phyloP scores from a whole-genome alignment of 208 protist species.

The Trypanosoma vivax region DNA sequence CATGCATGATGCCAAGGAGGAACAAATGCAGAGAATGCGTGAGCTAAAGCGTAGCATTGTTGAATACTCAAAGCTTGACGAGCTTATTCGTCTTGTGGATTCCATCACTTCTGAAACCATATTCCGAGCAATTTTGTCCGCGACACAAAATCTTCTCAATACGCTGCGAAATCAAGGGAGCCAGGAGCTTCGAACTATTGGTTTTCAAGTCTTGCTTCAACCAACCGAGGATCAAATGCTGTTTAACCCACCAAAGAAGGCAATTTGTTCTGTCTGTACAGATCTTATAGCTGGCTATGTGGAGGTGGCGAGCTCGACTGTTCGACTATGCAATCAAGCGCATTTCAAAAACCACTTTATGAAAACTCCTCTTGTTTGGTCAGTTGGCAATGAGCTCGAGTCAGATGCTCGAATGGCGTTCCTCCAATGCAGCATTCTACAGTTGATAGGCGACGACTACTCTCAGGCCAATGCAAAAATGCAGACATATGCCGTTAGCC shows the following conservation, averaged over 20 bases:
- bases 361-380: conserved; percentile 72
- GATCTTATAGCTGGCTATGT: conserved; percentile 65
- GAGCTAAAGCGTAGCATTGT: conserved; percentile 90
- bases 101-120: conserved; percentile 81
- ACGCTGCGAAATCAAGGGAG: conserved; percentile 51
- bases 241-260: conserved; percentile 64
- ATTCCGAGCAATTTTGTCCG: conserved; percentile 60
- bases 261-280: conserved; percentile 48
- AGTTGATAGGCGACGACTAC: conserved; percentile 78
- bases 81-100: conserved; percentile 88
- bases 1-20: conserved; percentile 87
- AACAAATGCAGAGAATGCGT: conserved; percentile 75
- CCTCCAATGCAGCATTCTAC: conserved; percentile 42
- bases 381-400: conserved; percentile 53
- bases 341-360: conserved; percentile 75
- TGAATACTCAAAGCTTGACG: conserved; percentile 85
- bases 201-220: conserved; percentile 84
- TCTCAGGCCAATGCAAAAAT: conserved; percentile 69
- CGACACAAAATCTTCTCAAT: conserved; percentile 63
- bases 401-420: conserved; percentile 60
- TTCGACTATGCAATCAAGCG: conserved; percentile 75
- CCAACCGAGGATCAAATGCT: conserved; percentile 57
- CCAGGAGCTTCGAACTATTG: conserved; percentile 67
- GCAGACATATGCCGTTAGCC: conserved; percentile 64
- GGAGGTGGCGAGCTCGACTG: conserved; percentile 41